These are phyloP conservation scores for Trebouxiophyceae sp. DNA, from an alignment of 163 green algal species.

Conservation along the genomic window DNA sequence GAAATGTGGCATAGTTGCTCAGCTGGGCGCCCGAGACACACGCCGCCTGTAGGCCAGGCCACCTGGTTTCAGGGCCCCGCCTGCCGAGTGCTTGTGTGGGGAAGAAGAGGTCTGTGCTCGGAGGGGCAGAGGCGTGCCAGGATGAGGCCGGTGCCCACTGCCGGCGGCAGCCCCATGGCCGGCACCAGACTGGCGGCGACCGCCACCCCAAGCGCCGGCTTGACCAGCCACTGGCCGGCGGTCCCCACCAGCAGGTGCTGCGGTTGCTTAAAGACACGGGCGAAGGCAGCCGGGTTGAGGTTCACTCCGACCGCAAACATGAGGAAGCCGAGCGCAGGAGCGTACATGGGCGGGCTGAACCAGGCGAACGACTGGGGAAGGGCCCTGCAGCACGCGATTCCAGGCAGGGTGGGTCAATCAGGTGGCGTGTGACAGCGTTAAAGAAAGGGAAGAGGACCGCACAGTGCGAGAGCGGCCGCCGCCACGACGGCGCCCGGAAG, in stretches of 20 bases:
- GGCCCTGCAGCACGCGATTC: not conserved
- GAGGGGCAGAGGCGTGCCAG: slow-evolving; percentile 19
- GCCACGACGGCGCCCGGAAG: slow-evolving; percentile 15
- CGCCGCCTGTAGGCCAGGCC: slow-evolving; percentile 8
- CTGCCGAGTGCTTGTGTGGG: not conserved
- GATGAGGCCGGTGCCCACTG: slow-evolving; percentile 27
- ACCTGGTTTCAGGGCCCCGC: not conserved
- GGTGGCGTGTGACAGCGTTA: not conserved
- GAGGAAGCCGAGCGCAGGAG: slow-evolving; percentile 29
- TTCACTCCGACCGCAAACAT: slow-evolving; percentile 41
- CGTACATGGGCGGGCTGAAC: slow-evolving; percentile 20
- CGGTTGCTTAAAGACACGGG: slow-evolving; percentile 12
- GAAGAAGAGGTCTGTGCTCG: too few species aligned
- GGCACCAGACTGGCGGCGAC: slow-evolving; percentile 15
- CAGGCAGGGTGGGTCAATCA: not conserved
- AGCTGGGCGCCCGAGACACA: slow-evolving; percentile 33
- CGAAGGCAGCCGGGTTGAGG: slow-evolving; percentile 19
- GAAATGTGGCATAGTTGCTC: slow-evolving; percentile 33
- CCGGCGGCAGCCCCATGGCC: slow-evolving; percentile 13
- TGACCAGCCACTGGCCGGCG: slow-evolving; percentile 26
- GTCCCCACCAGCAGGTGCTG: slow-evolving; percentile 15
- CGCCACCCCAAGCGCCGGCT: slow-evolving; percentile 19
- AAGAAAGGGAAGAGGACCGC: not conserved
- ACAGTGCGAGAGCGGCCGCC: slow-evolving; percentile 12
- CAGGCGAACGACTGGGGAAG: slow-evolving; percentile 15